Evolutionary conservation across 2,329 filamentous ascomycete species (phyloP), one percentile per base, ranked within the genome.

Genomic region (Apiospora pterosperma): DNA sequence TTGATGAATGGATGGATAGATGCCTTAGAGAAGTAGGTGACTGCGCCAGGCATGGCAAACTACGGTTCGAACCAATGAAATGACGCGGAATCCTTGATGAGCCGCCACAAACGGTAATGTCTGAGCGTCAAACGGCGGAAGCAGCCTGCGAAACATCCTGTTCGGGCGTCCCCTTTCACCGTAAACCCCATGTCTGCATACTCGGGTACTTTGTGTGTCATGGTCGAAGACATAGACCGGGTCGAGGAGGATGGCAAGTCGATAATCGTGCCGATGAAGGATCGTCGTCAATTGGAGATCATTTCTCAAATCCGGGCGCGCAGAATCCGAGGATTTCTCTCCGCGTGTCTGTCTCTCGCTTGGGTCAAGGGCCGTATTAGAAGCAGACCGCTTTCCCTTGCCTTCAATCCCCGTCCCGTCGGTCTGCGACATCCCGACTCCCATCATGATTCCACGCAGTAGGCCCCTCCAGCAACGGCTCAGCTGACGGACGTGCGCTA

Each of bases 61-160:
- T n/a, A 55, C 38, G 21, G 2, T 21, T 12, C 39, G 4, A 55
- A 36, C 70, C 70, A 70, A 69, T 71, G 60, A 65, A 34, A 60
- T 44, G n/a, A 7, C 39, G n/a, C 36, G 31, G 23, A 11, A 2
- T 25, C 36, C 36, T 28, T 61, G 23, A 12, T 42, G 62, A 44
- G 44, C 62, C 63, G 58, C 70, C 65, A 69, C 70, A 70, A 70
- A 71, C 68, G 66, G 70, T 38, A 70, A 69, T 68, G 59, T 67
- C 62, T 68, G 60, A 59, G 61, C 44, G 25, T 59, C 14, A 60
- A 39, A 38, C 59, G 36, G 36, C 59, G 14, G 59, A 28, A 21
- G 5, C 59, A 36, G 52, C 41, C 19, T n/a, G n/a, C n/a, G n/a
- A n/a, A n/a, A n/a, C n/a, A n/a, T 2, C 41, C 41, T 42, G n/a